Evolutionary conservation across 2,329 filamentous ascomycete genomes (phyloP), one percentile per base, ranked within the genome.

Genomic region (Arthrobotrys conoides): DNA sequence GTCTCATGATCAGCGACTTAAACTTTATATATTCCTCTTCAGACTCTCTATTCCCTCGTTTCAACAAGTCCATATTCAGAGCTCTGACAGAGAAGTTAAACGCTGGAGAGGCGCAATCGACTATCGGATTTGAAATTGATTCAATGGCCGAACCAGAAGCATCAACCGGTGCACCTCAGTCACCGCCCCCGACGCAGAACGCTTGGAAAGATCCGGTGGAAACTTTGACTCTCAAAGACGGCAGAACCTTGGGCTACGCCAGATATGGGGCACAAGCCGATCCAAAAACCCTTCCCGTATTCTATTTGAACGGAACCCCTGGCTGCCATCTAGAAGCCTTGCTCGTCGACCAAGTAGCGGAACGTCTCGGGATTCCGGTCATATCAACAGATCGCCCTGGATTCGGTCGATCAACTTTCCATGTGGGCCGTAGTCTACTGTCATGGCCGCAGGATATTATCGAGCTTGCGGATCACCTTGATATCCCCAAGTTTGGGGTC

Each of bases 231-330:
- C 70, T 73, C 14, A 66, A 72, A 48, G 85, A 85, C 73, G 85
- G 85, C 3, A 85, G 86, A 5, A 80, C 73, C 0, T 81, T 87
- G 6, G 85, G 85, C 2, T 87, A 84, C 44, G 84, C 85, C 0
- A 83, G 85, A 66, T 86, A 84, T 57, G 86, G 86, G 5, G 49
- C 59, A 5, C 36, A n/a, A 49, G 10, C 16, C n/a, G 36, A 77
- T 3, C 72, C 81, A 22, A 76, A 82, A 0, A 61, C 55, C 24
- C 49, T 72, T 18, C 61, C 80, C 8, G 80, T 82, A 6, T 80
- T 87, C 30, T 86, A 84, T 80, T 85, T 86, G 51, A 86, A 87
- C 78, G 86, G 86, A n/a, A 85, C 84, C 61, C 86, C 86, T 0
- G 83, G 83, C 0, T 86, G 84, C 4, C 85, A 85, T 5, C 81